These are phyloP conservation scores for Fagopyrum esculentum DNA, from an alignment of 148 eudicot genomes.

Conservation along the genomic window DNA sequence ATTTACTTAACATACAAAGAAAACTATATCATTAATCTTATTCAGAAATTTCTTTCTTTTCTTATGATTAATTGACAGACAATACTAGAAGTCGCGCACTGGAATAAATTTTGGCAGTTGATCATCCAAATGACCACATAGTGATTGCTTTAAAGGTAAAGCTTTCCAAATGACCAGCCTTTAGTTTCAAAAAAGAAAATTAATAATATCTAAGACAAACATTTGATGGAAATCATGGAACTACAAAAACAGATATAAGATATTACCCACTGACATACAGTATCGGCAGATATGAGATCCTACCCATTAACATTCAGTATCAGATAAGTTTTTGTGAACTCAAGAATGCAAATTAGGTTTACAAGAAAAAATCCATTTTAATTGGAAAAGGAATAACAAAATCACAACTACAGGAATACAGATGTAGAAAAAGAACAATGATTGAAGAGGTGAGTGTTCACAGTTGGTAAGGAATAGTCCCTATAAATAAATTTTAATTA, in stretches of 20 bases:
- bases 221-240: background rate
- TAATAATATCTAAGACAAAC: background rate
- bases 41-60: background rate
- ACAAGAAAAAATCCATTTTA: background rate
- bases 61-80: background rate
- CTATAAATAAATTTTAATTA: background rate
- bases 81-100: background rate
- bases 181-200: background rate
- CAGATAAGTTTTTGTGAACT: background rate
- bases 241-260: background rate
- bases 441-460: background rate
- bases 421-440: background rate
- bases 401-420: background rate
- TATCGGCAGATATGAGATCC: background rate
- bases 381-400: background rate
- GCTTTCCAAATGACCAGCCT: background rate
- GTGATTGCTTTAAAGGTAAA: too few species aligned
- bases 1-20: background rate
- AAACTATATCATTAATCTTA: background rate
- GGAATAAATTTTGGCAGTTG: background rate
- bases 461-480: background rate
- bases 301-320: background rate
- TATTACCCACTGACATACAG: background rate
- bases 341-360: background rate
- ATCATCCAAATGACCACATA: too few species aligned